Evolutionary conservation across 2,329 filamentous ascomycete species (phyloP).

Genomic region (Zymoseptoria passerinii): DNA sequence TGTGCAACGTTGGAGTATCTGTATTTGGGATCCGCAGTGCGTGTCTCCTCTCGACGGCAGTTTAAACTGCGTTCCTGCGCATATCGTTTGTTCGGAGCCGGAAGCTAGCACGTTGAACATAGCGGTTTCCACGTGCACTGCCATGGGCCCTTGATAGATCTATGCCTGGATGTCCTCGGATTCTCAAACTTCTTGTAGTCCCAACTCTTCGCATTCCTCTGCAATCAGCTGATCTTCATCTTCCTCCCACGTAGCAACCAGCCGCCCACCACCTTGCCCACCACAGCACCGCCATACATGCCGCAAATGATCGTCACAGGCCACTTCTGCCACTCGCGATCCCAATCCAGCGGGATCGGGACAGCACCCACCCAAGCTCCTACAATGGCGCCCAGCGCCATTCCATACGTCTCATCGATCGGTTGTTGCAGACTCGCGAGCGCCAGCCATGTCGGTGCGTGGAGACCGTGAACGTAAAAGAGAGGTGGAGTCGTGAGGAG

Average conservation of each 20-base stretch:
- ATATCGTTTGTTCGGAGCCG: background rate
- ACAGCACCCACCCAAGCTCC: slow-evolving; percentile 92
- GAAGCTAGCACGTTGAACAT: background rate
- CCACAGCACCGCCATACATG: slow-evolving; percentile 66
- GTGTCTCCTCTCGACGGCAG: background rate
- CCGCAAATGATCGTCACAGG: slow-evolving; percentile 85
- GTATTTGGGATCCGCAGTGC: background rate
- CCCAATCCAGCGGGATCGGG: slow-evolving; percentile 95
- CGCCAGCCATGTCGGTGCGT: slow-evolving; percentile 60
- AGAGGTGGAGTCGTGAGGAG: slow-evolving; percentile 70
- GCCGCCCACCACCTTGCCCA: slow-evolving; percentile 58
- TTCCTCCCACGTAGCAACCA: slow-evolving; percentile 39
- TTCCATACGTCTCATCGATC: slow-evolving; percentile 78
- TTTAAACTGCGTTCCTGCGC: background rate
- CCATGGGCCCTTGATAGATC: no score
- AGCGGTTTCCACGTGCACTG: no score
- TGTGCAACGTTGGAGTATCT: no score
- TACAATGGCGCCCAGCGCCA: slow-evolving; percentile 63
- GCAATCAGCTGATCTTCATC: slow-evolving; percentile 28
- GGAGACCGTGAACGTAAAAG: slow-evolving; percentile 78
- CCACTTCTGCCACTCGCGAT: slow-evolving; percentile 98
- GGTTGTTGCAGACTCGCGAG: slow-evolving; percentile 62
- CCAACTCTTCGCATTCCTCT: background rate
- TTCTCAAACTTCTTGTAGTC: no score
- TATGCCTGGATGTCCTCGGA: no score